These are phyloP conservation scores for Ophiobolus disseminans DNA, from an alignment of 2,329 filamentous ascomycete genomes.

Conservation along the genomic window DNA sequence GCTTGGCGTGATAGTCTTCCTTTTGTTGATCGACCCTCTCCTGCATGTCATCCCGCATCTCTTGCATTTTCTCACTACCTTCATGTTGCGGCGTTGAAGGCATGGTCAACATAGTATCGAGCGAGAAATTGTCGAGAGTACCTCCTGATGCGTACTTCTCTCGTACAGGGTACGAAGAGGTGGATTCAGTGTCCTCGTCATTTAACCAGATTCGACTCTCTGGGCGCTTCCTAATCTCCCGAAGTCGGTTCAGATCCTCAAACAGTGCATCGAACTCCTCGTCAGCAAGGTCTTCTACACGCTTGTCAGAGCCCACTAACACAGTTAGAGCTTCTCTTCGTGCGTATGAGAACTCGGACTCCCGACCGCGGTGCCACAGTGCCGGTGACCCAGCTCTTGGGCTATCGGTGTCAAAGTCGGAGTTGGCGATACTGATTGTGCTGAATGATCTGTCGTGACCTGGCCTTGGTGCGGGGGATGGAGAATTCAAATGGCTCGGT, in stretches of 20 bases:
- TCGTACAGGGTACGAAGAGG: conserved; percentile 82
- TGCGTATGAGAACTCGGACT: conserved; percentile 95
- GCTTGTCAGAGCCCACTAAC: conserved; percentile 88
- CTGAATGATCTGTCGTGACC: conserved; percentile 74
- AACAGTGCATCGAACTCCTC: conserved; percentile 93
- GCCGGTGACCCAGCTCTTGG: conserved; percentile 82
- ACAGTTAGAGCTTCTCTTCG: conserved; percentile 91
- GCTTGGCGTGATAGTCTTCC: conserved; percentile 78
- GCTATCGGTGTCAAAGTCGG: conserved; percentile 74
- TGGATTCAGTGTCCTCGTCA: conserved; percentile 89
- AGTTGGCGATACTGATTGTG: conserved; percentile 75
- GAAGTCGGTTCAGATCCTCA: conserved; percentile 88
- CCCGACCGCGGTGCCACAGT: conserved; percentile 70
- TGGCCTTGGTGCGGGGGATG: conserved; percentile 67
- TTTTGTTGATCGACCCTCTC: conserved; percentile 82
- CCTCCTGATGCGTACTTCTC: conserved; percentile 97
- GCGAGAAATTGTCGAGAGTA: conserved; percentile 92
- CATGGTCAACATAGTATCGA: conserved; percentile 93
- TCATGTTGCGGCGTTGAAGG: conserved; percentile 88
- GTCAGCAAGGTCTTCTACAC: conserved; percentile 86
- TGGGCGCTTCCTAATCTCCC: conserved; percentile 77
- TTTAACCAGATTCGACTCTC: conserved; percentile 63
- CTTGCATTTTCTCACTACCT: conserved; percentile 76
- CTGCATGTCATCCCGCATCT: conserved; percentile 83
- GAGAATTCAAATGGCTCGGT: conserved; percentile 68